Percentiles rank a stretch among this genome's conserved stretches.
phyloP scores from a whole-genome alignment of 2,329 filamentous ascomycete species.

The Trichoderma polysporum region DNA sequence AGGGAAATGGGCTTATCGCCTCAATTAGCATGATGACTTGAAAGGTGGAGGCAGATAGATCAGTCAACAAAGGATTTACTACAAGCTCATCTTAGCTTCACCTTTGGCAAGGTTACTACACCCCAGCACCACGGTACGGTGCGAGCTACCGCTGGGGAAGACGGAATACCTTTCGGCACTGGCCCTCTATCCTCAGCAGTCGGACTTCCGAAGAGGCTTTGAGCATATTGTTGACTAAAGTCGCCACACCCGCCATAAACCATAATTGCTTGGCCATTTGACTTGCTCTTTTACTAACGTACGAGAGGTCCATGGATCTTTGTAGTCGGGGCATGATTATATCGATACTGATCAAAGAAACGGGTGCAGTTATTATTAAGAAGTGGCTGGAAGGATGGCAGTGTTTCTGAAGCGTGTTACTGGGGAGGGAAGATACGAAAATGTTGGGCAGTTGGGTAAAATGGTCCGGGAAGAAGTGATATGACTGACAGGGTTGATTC shows the following conservation, averaged over 20 bases:
- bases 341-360: no score
- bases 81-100: conserved; percentile 17
- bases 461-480: no score
- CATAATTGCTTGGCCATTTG: not conserved
- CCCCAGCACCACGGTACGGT: conserved; percentile 21
- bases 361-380: no score
- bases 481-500: no score
- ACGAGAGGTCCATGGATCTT: no score
- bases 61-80: not conserved
- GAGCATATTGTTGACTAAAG: not conserved
- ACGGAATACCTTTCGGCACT: not conserved
- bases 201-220: not conserved
- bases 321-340: no score
- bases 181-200: not conserved
- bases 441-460: no score
- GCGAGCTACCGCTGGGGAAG: conserved; percentile 11
- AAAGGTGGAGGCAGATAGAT: not conserved
- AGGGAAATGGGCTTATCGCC: conserved; percentile 9
- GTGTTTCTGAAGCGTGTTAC: no score
- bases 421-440: no score
- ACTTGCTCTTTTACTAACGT: no score
- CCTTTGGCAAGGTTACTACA: conserved; percentile 18
- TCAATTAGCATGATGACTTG: not conserved
- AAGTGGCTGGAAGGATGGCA: no score
- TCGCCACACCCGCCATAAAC: not conserved